These are phyloP conservation scores for Geotrichum phurueaensis DNA, from an alignment of 1,139 yeast genomes.

Conservation along the genomic window DNA sequence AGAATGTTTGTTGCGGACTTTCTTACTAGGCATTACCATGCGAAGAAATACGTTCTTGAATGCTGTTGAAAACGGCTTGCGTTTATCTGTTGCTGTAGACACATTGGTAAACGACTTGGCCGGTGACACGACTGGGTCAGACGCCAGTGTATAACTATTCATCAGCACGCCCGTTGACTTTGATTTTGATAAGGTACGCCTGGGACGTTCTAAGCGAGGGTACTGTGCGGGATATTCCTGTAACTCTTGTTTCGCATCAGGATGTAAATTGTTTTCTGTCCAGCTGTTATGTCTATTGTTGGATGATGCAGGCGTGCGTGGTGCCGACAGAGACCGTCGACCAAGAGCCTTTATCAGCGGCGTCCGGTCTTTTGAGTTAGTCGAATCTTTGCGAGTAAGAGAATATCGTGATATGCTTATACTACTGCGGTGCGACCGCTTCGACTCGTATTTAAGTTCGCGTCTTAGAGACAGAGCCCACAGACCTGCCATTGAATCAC, in stretches of 20 bases:
- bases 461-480: slow-evolving; percentile 71
- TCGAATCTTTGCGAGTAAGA: slow-evolving; percentile 34
- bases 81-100: slow-evolving; percentile 6
- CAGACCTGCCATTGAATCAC: slow-evolving; percentile 78
- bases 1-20: not conserved
- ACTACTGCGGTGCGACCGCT: slow-evolving; percentile 22
- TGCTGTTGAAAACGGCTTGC: slow-evolving; percentile 6
- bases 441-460: slow-evolving; percentile 45
- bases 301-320: slow-evolving; percentile 6
- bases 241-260: not conserved
- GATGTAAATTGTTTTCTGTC: not conserved
- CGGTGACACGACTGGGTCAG: not conserved
- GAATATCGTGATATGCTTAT: slow-evolving; percentile 22
- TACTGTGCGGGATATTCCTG: not conserved
- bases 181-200: not conserved
- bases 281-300: not conserved
- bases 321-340: slow-evolving; percentile 28
- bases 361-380: slow-evolving; percentile 39
- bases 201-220: not conserved
- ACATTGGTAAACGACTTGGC: not conserved
- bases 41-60: slow-evolving; percentile 13
- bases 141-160: not conserved
- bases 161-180: slow-evolving; percentile 1
- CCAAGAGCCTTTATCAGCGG: slow-evolving; percentile 21
- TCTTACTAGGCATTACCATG: slow-evolving; percentile 6